phyloP scores from a whole-genome alignment of 2,329 filamentous ascomycete species.

The Aspergillus viridinutans region DNA sequence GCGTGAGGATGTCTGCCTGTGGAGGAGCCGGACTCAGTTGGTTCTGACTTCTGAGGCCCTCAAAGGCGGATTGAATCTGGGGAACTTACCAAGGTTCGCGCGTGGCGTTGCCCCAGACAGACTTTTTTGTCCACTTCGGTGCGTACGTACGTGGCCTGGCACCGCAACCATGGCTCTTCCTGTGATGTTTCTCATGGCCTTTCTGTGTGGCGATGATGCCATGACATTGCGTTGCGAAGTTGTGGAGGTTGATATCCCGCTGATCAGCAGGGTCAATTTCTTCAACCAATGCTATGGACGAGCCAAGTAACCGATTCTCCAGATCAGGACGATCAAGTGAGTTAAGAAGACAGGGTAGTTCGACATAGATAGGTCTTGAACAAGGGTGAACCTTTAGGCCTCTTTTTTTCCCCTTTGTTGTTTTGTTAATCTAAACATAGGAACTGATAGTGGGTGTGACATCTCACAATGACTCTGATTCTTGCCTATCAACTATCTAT shows the following conservation, averaged over 20 bases:
- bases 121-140: neutral
- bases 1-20: too few species aligned
- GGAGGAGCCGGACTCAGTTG: too few species aligned
- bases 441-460: too few species aligned
- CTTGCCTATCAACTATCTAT: neutral
- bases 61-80: neutral
- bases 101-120: neutral
- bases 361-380: too few species aligned
- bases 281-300: neutral
- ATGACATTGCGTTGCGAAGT: neutral
- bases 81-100: constrained; percentile 1
- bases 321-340: neutral
- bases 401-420: too few species aligned
- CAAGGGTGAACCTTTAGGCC: too few species aligned
- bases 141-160: neutral
- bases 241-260: neutral
- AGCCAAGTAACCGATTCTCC: too few species aligned
- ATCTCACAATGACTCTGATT: too few species aligned
- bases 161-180: neutral
- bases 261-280: neutral
- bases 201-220: neutral
- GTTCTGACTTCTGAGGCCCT: neutral
- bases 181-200: neutral
- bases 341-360: neutral
- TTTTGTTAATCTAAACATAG: too few species aligned